phyloP scores from a whole-genome alignment of 495 filamentous ascomycete species.

The Cetradonia linearis region DNA sequence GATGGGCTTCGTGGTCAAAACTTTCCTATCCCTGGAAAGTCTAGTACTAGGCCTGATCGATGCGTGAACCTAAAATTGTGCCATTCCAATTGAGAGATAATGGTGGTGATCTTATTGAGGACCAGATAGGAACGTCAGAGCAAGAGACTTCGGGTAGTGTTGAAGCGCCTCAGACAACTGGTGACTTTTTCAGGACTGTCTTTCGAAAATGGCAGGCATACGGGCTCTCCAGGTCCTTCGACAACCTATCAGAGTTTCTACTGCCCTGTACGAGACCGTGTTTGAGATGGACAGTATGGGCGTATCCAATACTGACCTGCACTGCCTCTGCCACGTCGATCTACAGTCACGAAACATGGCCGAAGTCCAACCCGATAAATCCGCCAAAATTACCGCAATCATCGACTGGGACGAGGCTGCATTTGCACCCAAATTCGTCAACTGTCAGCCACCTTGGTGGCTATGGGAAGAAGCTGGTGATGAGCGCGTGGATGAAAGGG shows the following conservation, averaged over 20 bases:
- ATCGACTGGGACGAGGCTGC: constrained; percentile 35
- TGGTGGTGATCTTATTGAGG: not conserved
- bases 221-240: not conserved
- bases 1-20: not conserved
- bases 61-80: constrained; percentile 8
- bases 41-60: constrained; percentile 11
- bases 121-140: not conserved
- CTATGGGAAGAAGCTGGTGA: constrained; percentile 27
- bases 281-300: constrained; percentile 13
- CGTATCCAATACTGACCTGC: constrained; percentile 8
- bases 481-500: constrained; percentile 27
- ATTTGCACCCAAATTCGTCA: constrained; percentile 31
- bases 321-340: constrained; percentile 33
- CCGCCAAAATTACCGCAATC: constrained; percentile 26
- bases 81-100: constrained; percentile 17
- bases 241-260: constrained; percentile 2
- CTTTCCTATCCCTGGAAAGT: constrained; percentile 13
- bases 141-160: not conserved
- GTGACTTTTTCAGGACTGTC: not conserved
- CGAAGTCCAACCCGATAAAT: constrained; percentile 9
- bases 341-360: constrained; percentile 32
- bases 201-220: constrained; percentile 4
- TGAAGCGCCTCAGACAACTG: not conserved
- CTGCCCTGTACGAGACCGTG: constrained; percentile 9
- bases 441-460: constrained; percentile 32